Conservation (phyloP, 148 eudicot species). For the Nepenthes gracilis region DNA sequence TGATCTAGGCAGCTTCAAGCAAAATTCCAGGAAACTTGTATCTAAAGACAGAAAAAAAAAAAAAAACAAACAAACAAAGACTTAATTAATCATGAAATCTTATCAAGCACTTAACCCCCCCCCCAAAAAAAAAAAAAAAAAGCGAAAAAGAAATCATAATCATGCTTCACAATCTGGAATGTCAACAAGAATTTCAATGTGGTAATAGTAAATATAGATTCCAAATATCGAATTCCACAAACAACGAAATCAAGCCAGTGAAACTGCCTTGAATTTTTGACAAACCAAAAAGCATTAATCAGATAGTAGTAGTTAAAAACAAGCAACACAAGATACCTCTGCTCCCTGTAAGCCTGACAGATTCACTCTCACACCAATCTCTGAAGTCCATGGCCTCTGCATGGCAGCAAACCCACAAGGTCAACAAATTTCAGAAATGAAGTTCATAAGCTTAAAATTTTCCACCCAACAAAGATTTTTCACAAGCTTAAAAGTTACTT, state of each 20-base stretch:
- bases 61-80: not conserved
- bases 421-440: not conserved
- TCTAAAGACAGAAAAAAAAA: conserved; percentile 22
- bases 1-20: conserved; percentile 70
- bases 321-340: conserved; percentile 39
- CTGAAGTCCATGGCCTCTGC: conserved; percentile 93
- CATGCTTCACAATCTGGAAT: too few relatives aligned
- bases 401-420: conserved; percentile 3
- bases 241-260: too few relatives aligned
- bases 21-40: conserved; percentile 88
- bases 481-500: not conserved
- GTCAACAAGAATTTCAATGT: too few relatives aligned
- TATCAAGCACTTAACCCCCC: not conserved
- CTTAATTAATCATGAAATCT: not conserved
- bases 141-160: too few relatives aligned
- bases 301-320: not conserved
- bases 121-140: not conserved
- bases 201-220: too few relatives aligned
- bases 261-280: too few relatives aligned
- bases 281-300: not conserved
- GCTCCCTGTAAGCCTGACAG: conserved; percentile 70
- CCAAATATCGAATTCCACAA: too few relatives aligned
- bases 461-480: not conserved
- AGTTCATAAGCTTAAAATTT: not conserved
- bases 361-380: conserved; percentile 95